A percentile compares a stretch with the other conserved stretches of the same genome.
These are phyloP conservation scores for Penicillium sp. DNA, from an alignment of 2,329 filamentous ascomycete species.

Conservation along the genomic window DNA sequence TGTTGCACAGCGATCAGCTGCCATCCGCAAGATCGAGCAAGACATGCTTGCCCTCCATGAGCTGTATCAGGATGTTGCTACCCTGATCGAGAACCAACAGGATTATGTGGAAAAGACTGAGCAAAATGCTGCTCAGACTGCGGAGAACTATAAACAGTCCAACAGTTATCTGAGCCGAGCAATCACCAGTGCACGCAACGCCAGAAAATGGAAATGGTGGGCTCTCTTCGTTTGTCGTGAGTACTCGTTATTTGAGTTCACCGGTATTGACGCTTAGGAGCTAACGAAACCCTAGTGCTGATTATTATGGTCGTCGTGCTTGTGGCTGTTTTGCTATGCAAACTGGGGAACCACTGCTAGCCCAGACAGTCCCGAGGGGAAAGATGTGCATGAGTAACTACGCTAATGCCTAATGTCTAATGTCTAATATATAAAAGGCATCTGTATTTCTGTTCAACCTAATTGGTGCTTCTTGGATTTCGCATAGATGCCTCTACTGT, in stretches of 20 bases:
- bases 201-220: constrained; percentile 16
- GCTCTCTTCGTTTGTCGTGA: constrained; percentile 11
- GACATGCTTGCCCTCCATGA: constrained; percentile 8
- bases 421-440: too few relatives aligned
- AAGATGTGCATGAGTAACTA: too few relatives aligned
- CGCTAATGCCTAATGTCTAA: too few relatives aligned
- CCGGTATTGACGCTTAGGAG: not conserved
- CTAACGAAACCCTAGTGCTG: constrained; percentile 6
- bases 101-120: constrained; percentile 6
- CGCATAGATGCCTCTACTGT: too few relatives aligned
- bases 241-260: constrained; percentile 1
- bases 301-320: constrained; percentile 10
- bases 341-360: constrained; percentile 6
- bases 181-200: constrained; percentile 10
- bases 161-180: constrained; percentile 7
- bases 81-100: constrained; percentile 11
- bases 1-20: constrained; percentile 12
- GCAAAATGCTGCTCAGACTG: not conserved
- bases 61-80: constrained; percentile 10
- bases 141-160: constrained; percentile 1
- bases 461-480: too few relatives aligned
- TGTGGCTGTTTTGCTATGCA: constrained; percentile 7
- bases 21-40: constrained; percentile 15
- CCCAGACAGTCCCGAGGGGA: too few relatives aligned
- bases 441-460: too few relatives aligned